These are phyloP conservation scores for Rhizomucor pusillus DNA, from an alignment of 371 early-diverging fungal genomes.

Conservation along the genomic window DNA sequence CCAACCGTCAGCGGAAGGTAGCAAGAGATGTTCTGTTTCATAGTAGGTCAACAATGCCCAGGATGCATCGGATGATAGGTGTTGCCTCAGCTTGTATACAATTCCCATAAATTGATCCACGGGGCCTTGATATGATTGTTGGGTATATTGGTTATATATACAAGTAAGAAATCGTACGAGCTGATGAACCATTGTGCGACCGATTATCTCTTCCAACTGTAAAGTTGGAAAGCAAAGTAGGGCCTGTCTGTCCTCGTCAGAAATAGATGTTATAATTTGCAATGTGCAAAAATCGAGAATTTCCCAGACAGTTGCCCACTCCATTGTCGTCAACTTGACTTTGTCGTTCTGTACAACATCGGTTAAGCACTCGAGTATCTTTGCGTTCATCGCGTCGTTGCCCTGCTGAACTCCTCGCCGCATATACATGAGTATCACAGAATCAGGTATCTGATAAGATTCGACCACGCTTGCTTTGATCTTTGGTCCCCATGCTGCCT, in stretches of 20 bases:
- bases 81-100: conserved; percentile 52
- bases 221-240: conserved; percentile 1
- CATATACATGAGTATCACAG: conserved; percentile 35
- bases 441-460: conserved; percentile 32
- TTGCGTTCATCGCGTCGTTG: conserved; percentile 21
- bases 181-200: conserved; percentile 12
- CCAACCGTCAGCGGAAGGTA: conserved; percentile 68
- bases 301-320: conserved; percentile 51
- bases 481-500: conserved; percentile 52
- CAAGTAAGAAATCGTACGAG: conserved; percentile 27
- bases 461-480: conserved; percentile 17
- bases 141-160: conserved; percentile 19
- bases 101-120: conserved; percentile 54
- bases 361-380: conserved; percentile 22
- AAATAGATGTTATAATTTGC: conserved; percentile 18
- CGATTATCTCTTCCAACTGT: not conserved
- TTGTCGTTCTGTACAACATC: conserved; percentile 14
- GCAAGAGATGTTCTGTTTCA: conserved; percentile 56
- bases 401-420: conserved; percentile 24
- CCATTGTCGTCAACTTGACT: conserved; percentile 34
- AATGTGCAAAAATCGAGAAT: conserved; percentile 29
- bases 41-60: conserved; percentile 56
- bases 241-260: not conserved
- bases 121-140: conserved; percentile 38
- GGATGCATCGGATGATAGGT: conserved; percentile 58